Conservation (phyloP, 305 asterid genomes). For the Fraxinus sp. region DNA sequence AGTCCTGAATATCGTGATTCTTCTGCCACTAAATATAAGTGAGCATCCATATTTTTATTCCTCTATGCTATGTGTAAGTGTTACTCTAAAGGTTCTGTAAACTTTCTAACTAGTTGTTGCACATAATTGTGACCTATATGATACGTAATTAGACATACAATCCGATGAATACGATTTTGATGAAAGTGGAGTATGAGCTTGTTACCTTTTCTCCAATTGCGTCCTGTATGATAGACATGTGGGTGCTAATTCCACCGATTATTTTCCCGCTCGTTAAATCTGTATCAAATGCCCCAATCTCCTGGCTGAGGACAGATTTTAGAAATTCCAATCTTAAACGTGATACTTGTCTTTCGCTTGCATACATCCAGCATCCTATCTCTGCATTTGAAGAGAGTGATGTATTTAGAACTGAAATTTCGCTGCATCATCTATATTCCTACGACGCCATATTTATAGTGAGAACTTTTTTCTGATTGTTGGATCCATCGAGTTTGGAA, state of each 20-base stretch:
- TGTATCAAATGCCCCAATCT: conserved; percentile 73
- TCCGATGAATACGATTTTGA: neutral
- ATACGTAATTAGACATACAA: neutral
- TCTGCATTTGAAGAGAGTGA: conserved; percentile 44
- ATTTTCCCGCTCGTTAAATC: conserved; percentile 69
- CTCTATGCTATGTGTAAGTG: neutral
- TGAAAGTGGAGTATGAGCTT: neutral
- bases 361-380: conserved; percentile 86
- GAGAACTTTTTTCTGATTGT: neutral
- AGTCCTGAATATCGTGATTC: neutral
- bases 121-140: neutral
- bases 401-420: conserved; percentile 7
- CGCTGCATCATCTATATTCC: neutral
- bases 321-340: conserved; percentile 60
- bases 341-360: conserved; percentile 74
- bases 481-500: neutral
- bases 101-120: neutral
- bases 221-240: conserved; percentile 73
- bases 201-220: conserved; percentile 87
- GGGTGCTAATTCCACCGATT: conserved; percentile 62
- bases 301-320: conserved; percentile 62
- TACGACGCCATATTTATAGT: neutral
- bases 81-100: neutral
- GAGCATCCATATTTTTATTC: neutral
- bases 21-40: neutral